Percentiles rank a stretch among this genome's conserved stretches.
phyloP scores from a whole-genome alignment of 2,329 filamentous ascomycete genomes.

The Fusarium mangiferae region DNA sequence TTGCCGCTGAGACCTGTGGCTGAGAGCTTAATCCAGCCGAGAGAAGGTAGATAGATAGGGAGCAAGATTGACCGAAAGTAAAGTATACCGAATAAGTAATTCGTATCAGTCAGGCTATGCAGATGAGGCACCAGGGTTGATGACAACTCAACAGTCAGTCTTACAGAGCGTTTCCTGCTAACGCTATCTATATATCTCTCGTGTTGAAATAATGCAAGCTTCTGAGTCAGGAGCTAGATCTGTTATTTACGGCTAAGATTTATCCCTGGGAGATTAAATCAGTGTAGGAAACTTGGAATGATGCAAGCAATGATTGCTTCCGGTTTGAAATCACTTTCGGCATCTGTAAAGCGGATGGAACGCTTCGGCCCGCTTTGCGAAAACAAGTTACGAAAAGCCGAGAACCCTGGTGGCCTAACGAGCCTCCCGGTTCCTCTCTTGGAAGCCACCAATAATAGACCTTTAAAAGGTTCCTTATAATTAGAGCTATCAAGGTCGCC shows the following conservation, averaged over 20 bases:
- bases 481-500: background rate
- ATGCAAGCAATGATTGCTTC: background rate
- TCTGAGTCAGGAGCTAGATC: too few relatives aligned
- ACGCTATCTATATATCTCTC: background rate
- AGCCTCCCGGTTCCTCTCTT: background rate
- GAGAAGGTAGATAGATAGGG: too few relatives aligned
- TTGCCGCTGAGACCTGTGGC: too few relatives aligned
- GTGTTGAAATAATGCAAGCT: background rate
- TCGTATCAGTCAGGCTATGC: background rate
- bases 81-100: background rate
- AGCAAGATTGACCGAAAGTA: background rate
- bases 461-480: background rate
- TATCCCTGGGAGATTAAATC: too few relatives aligned
- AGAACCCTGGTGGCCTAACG: background rate
- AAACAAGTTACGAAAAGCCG: background rate
- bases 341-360: background rate
- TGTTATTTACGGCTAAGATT: too few relatives aligned
- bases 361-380: background rate
- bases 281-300: too few relatives aligned
- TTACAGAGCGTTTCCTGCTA: background rate
- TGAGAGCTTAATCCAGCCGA: too few relatives aligned
- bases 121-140: background rate
- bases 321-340: background rate
- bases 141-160: background rate
- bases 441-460: background rate